phyloP scores from a whole-genome alignment of 257 asterid genomes.

The Forsythia viridissima region DNA sequence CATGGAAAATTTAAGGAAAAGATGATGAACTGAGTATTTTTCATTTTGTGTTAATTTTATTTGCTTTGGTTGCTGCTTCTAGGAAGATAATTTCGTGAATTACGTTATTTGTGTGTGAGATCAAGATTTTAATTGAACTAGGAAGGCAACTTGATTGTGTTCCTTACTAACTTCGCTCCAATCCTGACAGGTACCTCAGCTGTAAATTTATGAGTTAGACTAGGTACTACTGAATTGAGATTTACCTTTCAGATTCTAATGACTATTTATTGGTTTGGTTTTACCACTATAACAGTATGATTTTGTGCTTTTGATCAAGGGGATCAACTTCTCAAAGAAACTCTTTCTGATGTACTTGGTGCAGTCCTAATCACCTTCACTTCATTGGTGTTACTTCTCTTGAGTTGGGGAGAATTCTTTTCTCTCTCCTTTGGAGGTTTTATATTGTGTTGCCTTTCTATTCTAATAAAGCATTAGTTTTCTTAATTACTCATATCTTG shows the following conservation, averaged over 20 bases:
- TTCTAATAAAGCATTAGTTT: not conserved
- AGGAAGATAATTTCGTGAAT: not conserved
- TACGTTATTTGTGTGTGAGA: slow-evolving; percentile 5
- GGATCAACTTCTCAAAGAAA: not conserved
- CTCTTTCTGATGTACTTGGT: not conserved
- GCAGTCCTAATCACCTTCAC: slow-evolving; percentile 9
- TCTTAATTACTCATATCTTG: not conserved
- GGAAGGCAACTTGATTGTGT: not conserved
- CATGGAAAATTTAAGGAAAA: not conserved
- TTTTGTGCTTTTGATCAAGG: not conserved
- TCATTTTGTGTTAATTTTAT: not conserved
- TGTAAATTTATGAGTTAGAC: not conserved
- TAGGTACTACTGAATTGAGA: not conserved
- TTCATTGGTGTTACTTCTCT: slow-evolving; percentile 6
- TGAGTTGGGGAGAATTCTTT: slow-evolving; percentile 4
- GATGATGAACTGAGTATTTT: not conserved
- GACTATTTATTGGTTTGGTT: not conserved
- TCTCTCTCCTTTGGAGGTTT: slow-evolving; percentile 4
- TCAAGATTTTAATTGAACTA: slow-evolving; percentile 9
- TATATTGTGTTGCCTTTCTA: not conserved
- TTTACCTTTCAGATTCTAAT: not conserved
- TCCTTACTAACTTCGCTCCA: not conserved
- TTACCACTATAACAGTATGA: no score
- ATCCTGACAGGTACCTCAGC: not conserved
- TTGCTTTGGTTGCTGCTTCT: slow-evolving; percentile 2